Percentiles rank a stretch among this genome's conserved stretches.
Conservation (phyloP, 139 green algal genomes). For the Tetratostichococcus sp. region DNA sequence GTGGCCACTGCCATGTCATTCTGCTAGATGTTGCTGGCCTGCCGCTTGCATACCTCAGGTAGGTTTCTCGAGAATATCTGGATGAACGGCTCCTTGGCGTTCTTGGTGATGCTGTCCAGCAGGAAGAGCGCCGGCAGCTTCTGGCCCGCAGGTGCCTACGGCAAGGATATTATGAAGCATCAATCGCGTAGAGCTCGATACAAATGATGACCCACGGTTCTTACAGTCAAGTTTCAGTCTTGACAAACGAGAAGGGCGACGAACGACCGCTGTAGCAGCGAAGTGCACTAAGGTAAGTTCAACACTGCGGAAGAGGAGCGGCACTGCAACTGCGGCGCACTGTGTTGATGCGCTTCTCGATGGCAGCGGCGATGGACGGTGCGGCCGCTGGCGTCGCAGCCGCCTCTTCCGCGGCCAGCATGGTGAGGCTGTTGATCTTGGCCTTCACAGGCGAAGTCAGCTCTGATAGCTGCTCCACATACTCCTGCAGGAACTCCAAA, state of each 20-base stretch:
- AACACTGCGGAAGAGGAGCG: too few species aligned
- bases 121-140: constrained; percentile 78
- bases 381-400: not conserved
- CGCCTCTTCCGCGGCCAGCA: constrained; percentile 34
- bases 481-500: constrained; percentile 5
- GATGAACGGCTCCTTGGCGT: constrained; percentile 57
- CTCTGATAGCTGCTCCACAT: constrained; percentile 11
- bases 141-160: constrained; percentile 19
- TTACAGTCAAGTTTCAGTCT: too few species aligned
- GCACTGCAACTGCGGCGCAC: constrained; percentile 30
- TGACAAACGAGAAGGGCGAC: too few species aligned
- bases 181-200: not conserved
- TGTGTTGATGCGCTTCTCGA: constrained; percentile 34
- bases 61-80: constrained; percentile 38
- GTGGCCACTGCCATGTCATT: too few species aligned
- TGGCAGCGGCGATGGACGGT: constrained; percentile 8
- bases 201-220: too few species aligned
- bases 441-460: constrained; percentile 40
- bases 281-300: too few species aligned
- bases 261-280: too few species aligned
- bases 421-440: constrained; percentile 43
- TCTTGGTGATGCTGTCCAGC: constrained; percentile 76
- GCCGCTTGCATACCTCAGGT: constrained; percentile 29
- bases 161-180: not conserved
- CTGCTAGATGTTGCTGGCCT: too few species aligned